Evolutionary conservation across 2,329 filamentous ascomycete genomes (phyloP).

Genomic region (Clonostachys byssicola): DNA sequence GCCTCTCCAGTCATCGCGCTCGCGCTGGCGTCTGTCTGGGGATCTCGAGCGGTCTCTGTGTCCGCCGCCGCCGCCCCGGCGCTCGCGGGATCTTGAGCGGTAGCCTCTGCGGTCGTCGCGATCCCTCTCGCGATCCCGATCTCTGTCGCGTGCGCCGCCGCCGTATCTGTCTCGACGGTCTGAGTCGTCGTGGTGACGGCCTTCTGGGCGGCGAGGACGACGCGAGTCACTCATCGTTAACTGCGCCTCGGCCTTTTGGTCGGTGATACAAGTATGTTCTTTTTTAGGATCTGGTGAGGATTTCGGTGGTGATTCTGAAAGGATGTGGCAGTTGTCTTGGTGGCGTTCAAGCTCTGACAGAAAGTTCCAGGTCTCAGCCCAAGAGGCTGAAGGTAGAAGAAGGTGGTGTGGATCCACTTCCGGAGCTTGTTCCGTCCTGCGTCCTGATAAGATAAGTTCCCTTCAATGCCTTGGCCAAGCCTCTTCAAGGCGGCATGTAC

Average conservation of each 20-base stretch:
- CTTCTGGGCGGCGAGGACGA: conserved; percentile 37
- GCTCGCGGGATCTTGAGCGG: conserved; percentile 26
- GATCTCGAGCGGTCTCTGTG: conserved; percentile 24
- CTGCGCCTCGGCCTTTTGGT: background rate
- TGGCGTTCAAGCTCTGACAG: background rate
- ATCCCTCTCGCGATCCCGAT: conserved; percentile 20
- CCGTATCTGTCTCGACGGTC: conserved; percentile 28
- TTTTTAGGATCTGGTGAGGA: background rate
- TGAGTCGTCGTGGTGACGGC: conserved; percentile 58
- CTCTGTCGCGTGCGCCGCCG: conserved; percentile 19
- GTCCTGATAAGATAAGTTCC: too few species aligned
- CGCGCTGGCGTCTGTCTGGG: conserved; percentile 24
- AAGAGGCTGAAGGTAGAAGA: background rate
- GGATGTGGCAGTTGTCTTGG: background rate
- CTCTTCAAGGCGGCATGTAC: too few species aligned
- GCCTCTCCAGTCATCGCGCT: conserved; percentile 15
- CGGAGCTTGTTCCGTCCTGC: too few species aligned
- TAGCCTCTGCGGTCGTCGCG: conserved; percentile 15
- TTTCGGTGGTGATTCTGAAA: background rate
- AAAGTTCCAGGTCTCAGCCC: background rate
- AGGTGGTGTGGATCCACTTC: background rate
- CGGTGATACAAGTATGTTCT: background rate
- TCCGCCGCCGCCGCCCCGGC: conserved; percentile 7
- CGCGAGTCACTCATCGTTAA: conserved; percentile 24
- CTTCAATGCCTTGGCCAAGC: too few species aligned